Conservation (phyloP, 2,329 filamentous ascomycete genomes). For the Ascomycota sp. region DNA sequence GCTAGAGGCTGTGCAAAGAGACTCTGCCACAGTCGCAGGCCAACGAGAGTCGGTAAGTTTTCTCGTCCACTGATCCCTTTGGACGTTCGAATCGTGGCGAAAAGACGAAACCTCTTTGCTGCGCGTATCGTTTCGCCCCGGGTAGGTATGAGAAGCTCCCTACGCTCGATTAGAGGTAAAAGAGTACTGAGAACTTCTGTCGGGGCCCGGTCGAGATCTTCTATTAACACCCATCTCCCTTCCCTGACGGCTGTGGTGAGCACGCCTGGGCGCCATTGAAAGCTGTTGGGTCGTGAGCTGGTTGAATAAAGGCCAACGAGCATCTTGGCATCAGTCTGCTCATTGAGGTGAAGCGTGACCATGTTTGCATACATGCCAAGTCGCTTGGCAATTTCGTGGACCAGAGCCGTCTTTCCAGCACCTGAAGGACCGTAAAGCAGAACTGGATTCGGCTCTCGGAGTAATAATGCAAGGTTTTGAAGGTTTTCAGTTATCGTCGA, state of each 20-base stretch:
- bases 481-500: constrained; percentile 55
- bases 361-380: constrained; percentile 64
- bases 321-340: constrained; percentile 95
- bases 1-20: constrained; percentile 49
- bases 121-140: constrained; percentile 73
- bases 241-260: constrained; percentile 85
- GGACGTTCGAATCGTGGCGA: constrained; percentile 74
- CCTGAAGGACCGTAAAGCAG: constrained; percentile 69
- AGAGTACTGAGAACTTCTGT: constrained; percentile 89
- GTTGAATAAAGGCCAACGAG: constrained; percentile 88
- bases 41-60: constrained; percentile 55
- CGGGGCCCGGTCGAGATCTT: constrained; percentile 87
- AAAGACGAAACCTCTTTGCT: constrained; percentile 67
- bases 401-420: constrained; percentile 73
- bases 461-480: constrained; percentile 40
- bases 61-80: constrained; percentile 46
- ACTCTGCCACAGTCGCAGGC: constrained; percentile 67
- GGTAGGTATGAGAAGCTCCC: constrained; percentile 78
- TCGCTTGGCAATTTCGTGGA: constrained; percentile 62
- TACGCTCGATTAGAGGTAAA: constrained; percentile 75
- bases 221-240: constrained; percentile 90
- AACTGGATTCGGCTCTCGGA: constrained; percentile 51
- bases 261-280: constrained; percentile 81
- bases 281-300: constrained; percentile 69
- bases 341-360: constrained; percentile 89